Base-by-base conservation (phyloP, 2,329 filamentous ascomycete species). In the Arthrinium phaeospermum region DNA sequence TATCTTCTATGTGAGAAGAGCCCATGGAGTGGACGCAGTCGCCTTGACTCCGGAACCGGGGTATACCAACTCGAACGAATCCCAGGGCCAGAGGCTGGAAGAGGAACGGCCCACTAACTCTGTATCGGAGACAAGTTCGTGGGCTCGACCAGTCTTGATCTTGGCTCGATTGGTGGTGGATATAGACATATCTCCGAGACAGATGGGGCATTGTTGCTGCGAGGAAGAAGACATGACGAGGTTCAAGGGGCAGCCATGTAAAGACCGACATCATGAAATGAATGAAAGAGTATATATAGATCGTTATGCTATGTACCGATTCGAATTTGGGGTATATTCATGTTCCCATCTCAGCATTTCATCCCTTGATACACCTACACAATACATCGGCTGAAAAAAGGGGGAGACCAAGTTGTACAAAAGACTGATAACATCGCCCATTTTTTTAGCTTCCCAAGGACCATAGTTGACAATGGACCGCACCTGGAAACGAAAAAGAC, bases 311-410 rank as follows among this genome's bases (percentile, higher is more conserved):
- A 64, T 64, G 22, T 64, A 64, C 57, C 57, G 34, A 30, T 41
- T 24, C 57, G 34, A 64, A 34, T 64, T 24, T 61, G 53, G 57
- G 57, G 57, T 64, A 64, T 64, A 64, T 64, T 41, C 34, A n/a
- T 64, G 57, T 64, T 64, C 57, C 57, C 57, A 41, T 64, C 34
- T 64, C 57, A 64, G 57, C 30, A 64, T 64, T n/a, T 34, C n/a
- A n/a, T 37, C 10, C 53, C 12, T 61, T n/a, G 27, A 61, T n/a
- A 61, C 30, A 37, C 34, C 34, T 64, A 41, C 34, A 22, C 22
- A 22, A 41, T 37, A 41, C 57, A 64, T 41, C 10, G 57, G 34
- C 34, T 64, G 34, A 64, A 64, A 64, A 64, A 37, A 37, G 22
- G 19, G 30, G 30, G 34, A 16, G 41, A 41, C 41, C 57, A 41